Conservation (phyloP, 306 rosid genomes). For the Morella rubra region DNA sequence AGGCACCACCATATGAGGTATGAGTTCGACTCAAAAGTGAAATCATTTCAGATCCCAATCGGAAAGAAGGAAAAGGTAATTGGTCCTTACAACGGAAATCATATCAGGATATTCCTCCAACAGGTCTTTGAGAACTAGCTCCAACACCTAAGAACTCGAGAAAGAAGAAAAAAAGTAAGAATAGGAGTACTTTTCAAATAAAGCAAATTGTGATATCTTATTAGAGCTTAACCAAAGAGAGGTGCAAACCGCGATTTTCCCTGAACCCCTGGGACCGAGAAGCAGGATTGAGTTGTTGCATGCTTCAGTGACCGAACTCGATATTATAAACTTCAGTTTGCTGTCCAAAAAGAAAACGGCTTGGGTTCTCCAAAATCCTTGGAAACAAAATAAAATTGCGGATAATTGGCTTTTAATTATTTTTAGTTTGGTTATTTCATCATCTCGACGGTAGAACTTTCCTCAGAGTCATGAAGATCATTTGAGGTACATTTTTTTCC, state of each 20-base stretch:
- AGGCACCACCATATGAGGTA: not conserved
- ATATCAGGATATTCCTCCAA: constrained; percentile 59
- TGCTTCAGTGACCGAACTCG: constrained; percentile 80
- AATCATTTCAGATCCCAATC: not conserved
- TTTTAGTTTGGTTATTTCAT: not conserved
- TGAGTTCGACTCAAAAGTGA: not conserved
- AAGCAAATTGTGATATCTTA: constrained; percentile 3
- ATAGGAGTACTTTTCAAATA: too few species aligned
- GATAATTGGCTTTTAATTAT: not conserved
- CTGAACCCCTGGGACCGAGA: constrained; percentile 89
- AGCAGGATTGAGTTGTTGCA: constrained; percentile 90
- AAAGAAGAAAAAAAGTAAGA: not conserved
- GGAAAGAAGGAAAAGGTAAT: not conserved
- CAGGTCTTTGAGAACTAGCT: constrained; percentile 72
- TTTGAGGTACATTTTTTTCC: not conserved
- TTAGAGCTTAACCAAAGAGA: not conserved
- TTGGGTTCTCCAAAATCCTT: not conserved
- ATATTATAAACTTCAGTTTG: constrained; percentile 74
- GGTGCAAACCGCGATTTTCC: constrained; percentile 65
- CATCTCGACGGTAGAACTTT: not conserved
- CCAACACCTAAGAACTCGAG: constrained; percentile 59
- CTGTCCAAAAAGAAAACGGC: constrained; percentile 29
- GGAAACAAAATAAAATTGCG: not conserved
- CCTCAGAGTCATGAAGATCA: not conserved
- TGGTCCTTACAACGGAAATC: constrained; percentile 65